Conservation (phyloP, 352 stramenopile species). For the Pythium apleroticum region DNA sequence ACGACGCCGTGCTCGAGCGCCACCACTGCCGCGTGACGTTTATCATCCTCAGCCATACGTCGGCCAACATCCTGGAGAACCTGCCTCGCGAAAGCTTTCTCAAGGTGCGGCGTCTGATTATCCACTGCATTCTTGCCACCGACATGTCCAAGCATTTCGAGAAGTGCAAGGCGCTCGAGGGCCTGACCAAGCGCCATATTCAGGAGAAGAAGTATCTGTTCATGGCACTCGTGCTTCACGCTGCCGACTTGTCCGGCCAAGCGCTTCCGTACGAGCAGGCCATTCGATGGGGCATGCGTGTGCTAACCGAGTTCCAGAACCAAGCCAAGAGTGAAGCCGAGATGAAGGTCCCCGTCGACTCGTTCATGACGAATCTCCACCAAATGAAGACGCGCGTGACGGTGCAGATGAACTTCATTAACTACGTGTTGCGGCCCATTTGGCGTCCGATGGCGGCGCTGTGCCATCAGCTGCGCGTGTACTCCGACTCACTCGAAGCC, state of each 20-base stretch:
- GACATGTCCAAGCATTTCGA: constrained; percentile 82
- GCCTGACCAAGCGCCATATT: constrained; percentile 55
- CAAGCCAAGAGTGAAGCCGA: constrained; percentile 58
- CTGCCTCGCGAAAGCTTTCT: constrained; percentile 43
- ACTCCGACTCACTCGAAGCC: constrained; percentile 51
- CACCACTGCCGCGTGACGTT: constrained; percentile 78
- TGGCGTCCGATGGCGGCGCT: constrained; percentile 60
- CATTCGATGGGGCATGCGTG: constrained; percentile 50
- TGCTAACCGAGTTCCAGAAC: constrained; percentile 73
- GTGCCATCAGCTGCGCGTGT: constrained; percentile 63
- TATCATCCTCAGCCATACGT: constrained; percentile 73
- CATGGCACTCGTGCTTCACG: constrained; percentile 70
- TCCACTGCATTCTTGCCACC: constrained; percentile 70
- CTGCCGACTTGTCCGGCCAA: constrained; percentile 67
- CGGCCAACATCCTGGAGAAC: constrained; percentile 70
- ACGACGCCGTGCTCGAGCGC: constrained; percentile 81
- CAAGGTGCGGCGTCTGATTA: constrained; percentile 66
- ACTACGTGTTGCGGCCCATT: constrained; percentile 74
- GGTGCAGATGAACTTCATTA: constrained; percentile 74
- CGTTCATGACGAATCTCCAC: constrained; percentile 73
- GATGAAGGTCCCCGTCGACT: constrained; percentile 47
- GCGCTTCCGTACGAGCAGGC: constrained; percentile 47
- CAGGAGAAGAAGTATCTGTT: constrained; percentile 55
- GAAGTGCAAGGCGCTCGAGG: constrained; percentile 65
- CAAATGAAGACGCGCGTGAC: constrained; percentile 48